A percentile compares a stretch with the other conserved stretches of the same genome.
These are phyloP conservation scores for Thraustochytrium sp. DNA, from an alignment of 352 stramenopile genomes.

Conservation along the genomic window DNA sequence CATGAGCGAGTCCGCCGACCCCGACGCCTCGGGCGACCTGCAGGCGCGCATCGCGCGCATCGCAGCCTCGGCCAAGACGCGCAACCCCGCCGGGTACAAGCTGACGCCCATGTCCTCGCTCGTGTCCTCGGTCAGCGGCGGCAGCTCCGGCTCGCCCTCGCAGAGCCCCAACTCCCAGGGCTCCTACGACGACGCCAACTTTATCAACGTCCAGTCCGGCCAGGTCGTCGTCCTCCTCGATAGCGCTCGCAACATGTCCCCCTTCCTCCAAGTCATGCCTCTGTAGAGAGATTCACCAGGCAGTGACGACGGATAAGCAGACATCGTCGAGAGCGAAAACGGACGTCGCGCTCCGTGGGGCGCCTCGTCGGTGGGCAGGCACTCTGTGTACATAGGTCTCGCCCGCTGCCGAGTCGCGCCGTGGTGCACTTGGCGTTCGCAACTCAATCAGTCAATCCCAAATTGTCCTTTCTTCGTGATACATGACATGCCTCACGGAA, in stretches of 20 bases:
- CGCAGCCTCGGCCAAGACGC: constrained; percentile 20
- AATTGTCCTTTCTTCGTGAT: too few relatives aligned
- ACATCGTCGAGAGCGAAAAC: too few relatives aligned
- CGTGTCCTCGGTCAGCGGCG: background rate
- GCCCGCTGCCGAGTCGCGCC: too few relatives aligned
- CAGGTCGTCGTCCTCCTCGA: constrained; percentile 29
- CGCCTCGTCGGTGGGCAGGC: too few relatives aligned
- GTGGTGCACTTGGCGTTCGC: too few relatives aligned
- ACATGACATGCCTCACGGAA: too few relatives aligned
- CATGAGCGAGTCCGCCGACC: background rate
- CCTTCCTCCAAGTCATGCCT: constrained; percentile 5
- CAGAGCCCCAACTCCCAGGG: constrained; percentile 2
- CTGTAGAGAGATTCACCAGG: constrained; percentile 18
- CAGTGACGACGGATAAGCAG: too few relatives aligned
- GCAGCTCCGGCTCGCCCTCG: background rate
- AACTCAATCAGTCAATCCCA: too few relatives aligned
- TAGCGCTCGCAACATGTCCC: constrained; percentile 21
- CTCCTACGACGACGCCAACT: constrained; percentile 22
- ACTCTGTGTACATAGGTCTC: too few relatives aligned
- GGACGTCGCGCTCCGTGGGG: too few relatives aligned
- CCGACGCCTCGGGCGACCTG: background rate
- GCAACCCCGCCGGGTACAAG: constrained; percentile 8
- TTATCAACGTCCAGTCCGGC: constrained; percentile 22
- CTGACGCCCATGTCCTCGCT: constrained; percentile 5
- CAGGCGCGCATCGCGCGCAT: constrained; percentile 16